phyloP scores from a whole-genome alignment of 768 basidiomycete genomes.

The Leucogyrophana mollusca region DNA sequence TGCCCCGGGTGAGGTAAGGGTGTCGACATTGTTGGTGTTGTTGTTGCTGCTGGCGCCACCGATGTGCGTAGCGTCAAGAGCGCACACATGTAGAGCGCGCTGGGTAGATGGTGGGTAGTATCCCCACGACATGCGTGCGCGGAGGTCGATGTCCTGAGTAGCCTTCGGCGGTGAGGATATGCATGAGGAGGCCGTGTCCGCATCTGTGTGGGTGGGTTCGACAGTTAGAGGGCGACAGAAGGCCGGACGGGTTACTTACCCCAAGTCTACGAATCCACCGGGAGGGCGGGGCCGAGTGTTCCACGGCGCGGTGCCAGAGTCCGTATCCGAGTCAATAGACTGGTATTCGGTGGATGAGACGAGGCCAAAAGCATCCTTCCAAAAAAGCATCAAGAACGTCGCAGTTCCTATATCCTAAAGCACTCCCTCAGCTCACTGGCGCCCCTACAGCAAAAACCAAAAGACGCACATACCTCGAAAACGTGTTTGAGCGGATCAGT shows the following conservation, averaged over 20 bases:
- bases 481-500: too few species aligned
- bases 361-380: conserved; percentile 70
- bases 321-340: conserved; percentile 8
- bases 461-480: conserved; percentile 82
- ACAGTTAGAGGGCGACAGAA: neutral
- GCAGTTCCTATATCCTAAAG: conserved; percentile 94
- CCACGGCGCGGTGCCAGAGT: conserved; percentile 49
- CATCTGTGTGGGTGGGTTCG: conserved; percentile 49
- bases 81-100: conserved; percentile 68
- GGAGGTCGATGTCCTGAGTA: conserved; percentile 82
- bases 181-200: too few species aligned
- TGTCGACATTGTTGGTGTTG: conserved; percentile 4
- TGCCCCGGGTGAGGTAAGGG: conserved; percentile 39
- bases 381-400: too few species aligned
- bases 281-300: conserved; percentile 73
- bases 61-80: conserved; percentile 60
- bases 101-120: conserved; percentile 75
- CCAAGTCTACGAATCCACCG: conserved; percentile 87
- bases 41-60: neutral
- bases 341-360: neutral
- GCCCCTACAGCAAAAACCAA: conserved; percentile 74
- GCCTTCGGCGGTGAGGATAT: too few species aligned
- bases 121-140: conserved; percentile 81
- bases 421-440: too few species aligned
- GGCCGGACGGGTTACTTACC: conserved; percentile 41